Percentiles rank a stretch among this genome's conserved stretches.
Evolutionary conservation across 345 rosid genomes (phyloP).

Genomic region (Eucalyptus globulus): DNA sequence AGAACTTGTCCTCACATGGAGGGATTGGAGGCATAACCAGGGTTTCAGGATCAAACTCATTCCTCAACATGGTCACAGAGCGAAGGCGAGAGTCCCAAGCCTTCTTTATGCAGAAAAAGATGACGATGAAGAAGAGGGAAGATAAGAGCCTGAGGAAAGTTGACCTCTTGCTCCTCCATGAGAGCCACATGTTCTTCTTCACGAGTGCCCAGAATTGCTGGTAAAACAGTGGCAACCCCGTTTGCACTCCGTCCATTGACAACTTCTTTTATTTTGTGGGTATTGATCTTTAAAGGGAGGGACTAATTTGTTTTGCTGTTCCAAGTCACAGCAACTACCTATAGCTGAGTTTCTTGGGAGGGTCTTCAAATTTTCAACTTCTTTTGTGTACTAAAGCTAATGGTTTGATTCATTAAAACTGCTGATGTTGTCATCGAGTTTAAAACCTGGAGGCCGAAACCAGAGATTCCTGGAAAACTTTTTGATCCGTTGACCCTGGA

Average conservation of each 20-base stretch:
- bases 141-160: conserved; percentile 70
- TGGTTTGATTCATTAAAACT: not conserved
- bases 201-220: conserved; percentile 57
- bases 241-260: not conserved
- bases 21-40: conserved; percentile 48
- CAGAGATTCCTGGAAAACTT: not conserved
- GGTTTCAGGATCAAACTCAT: conserved; percentile 32
- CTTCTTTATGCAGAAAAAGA: conserved; percentile 54
- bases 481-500: not conserved
- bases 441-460: not conserved
- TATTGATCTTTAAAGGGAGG: not conserved
- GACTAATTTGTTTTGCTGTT: not conserved
- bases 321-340: not conserved
- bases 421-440: not conserved
- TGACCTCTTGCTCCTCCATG: conserved; percentile 79
- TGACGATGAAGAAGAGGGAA: conserved; percentile 72
- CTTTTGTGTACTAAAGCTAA: not conserved
- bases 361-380: not conserved
- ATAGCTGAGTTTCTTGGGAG: not conserved
- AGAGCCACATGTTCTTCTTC: conserved; percentile 58
- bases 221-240: conserved; percentile 31
- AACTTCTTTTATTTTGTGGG: not conserved
- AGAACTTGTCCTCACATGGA: conserved; percentile 70
- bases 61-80: conserved; percentile 22
- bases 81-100: conserved; percentile 22